Percentiles rank a stretch among this genome's conserved stretches.
phyloP scores from a whole-genome alignment of 2,329 filamentous ascomycete species.

The Colletotrichum cereale region DNA sequence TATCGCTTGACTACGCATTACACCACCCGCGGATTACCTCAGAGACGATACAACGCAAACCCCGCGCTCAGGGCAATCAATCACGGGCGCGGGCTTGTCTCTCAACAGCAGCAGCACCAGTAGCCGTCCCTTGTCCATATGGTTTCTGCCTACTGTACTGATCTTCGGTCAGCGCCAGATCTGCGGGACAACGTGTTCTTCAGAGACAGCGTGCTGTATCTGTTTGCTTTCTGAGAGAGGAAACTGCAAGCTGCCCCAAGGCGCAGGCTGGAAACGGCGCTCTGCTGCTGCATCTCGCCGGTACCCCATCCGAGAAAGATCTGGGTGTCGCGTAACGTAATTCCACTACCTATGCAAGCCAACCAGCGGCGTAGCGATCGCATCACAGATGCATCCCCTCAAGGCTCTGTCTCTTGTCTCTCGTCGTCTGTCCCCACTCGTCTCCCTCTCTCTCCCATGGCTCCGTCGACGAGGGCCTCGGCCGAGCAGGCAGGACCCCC shows the following conservation, averaged over 20 bases:
- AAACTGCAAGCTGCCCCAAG: neutral
- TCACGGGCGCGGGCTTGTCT: conserved; percentile 2
- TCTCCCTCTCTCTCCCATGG: neutral
- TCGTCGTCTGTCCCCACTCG: too few species aligned
- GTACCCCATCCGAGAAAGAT: neutral
- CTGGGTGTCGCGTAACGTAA: conserved; percentile 5
- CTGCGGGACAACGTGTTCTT: neutral
- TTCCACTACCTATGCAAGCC: neutral
- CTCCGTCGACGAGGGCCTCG: conserved; percentile 20
- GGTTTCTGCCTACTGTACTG: conserved; percentile 14
- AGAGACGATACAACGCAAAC: conserved; percentile 18
- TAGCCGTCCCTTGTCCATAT: conserved; percentile 1
- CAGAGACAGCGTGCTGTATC: neutral
- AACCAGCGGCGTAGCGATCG: conserved; percentile 6
- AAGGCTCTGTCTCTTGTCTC: neutral
- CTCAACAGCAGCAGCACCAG: neutral
- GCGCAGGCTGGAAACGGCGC: neutral
- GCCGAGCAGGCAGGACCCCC: conserved; percentile 22
- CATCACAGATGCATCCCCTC: conserved; percentile 11
- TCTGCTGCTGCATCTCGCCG: neutral
- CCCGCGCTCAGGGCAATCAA: neutral
- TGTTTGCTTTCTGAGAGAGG: conserved; percentile 1
- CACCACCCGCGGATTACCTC: conserved; percentile 20
- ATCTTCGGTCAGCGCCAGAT: conserved; percentile 15
- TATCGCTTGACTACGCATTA: neutral